Base-by-base conservation (phyloP, 805 yeast species). In the Saccharomyces jurei region DNA sequence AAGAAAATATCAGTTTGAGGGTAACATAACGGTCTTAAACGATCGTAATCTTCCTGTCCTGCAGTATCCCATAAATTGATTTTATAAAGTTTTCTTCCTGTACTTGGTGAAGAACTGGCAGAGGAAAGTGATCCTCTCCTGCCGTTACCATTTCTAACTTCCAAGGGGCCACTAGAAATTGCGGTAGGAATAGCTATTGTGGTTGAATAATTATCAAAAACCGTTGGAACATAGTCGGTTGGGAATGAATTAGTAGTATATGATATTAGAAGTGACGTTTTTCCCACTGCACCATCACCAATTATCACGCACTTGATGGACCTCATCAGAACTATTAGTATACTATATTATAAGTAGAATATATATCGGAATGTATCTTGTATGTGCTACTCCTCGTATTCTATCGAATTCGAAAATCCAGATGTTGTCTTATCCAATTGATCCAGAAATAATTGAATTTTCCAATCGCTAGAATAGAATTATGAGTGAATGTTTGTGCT, bases 211-310 rank as follows among this genome's bases (percentile, higher is more conserved):
- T 90, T 89, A 68, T 90, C 97, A 65, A 90, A 90, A 4, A 90
- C 96, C 0, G 97, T 90, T 50, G 97, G 97, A 55, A 90, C 86
- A 70, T 90, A 90, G 65, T 90, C 97, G 62, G 87, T 88, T 5
- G 96, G 96, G 71, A 90, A 90, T 31, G 95, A 87, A 69, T 89
- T 90, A 52, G 96, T 88, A 29, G 96, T 90, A 73, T 90, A 90
- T 26, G 92, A 83, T 59, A 90, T 89, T 58, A 90, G 79, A 55
- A 89, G 76, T 67, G 96, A 89, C 2, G 96, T 90, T 69, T 89
- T 90, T 72, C 97, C 97, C 48, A 90, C 97, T 53, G 96, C 96
- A 72, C 85, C 97, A 67, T 90, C 97, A 60, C 97, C 97, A 46
- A 90, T 91, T 52, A 90, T 95, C 46, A 90, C 97, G 64, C 96